Percentiles rank a stretch among this genome's conserved stretches.
These are phyloP conservation scores for Hawksworthiomyces lignivorus DNA, from an alignment of 2,329 filamentous ascomycete genomes.

Conservation along the genomic window DNA sequence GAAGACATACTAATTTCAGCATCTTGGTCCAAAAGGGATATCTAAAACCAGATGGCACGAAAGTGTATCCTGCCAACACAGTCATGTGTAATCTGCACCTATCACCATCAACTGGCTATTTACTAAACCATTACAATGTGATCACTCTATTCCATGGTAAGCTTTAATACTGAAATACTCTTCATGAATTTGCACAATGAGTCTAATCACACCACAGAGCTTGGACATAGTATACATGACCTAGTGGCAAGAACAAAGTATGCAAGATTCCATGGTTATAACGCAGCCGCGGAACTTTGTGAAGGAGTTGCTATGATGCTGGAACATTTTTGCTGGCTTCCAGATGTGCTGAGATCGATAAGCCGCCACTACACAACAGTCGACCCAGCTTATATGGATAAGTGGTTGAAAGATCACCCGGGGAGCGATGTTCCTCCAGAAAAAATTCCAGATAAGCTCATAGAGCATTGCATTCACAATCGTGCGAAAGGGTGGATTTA, in stretches of 20 bases:
- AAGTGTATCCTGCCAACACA: not conserved
- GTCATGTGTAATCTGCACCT: not conserved
- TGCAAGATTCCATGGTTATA: not conserved
- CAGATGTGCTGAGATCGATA: not conserved
- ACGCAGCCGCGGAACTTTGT: not conserved
- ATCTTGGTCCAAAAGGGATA: too few relatives aligned
- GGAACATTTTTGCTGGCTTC: not conserved
- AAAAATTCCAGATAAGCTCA: not conserved
- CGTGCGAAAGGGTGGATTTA: too few relatives aligned
- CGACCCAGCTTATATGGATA: not conserved
- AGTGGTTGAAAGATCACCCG: not conserved
- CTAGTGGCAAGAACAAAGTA: not conserved
- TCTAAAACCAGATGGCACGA: not conserved
- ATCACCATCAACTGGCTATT: not conserved
- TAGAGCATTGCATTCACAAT: not conserved
- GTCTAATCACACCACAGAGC: not conserved
- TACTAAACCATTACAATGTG: not conserved
- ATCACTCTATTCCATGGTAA: not conserved
- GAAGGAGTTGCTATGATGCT: constrained; percentile 1
- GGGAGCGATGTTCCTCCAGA: not conserved
- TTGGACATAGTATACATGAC: constrained; percentile 1
- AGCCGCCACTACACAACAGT: constrained; percentile 1
- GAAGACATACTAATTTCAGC: too few relatives aligned
- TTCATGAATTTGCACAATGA: too few relatives aligned
- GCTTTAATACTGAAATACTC: too few relatives aligned